phyloP scores from a whole-genome alignment of 1,284 basidiomycete species.

The Trametes versicolor region DNA sequence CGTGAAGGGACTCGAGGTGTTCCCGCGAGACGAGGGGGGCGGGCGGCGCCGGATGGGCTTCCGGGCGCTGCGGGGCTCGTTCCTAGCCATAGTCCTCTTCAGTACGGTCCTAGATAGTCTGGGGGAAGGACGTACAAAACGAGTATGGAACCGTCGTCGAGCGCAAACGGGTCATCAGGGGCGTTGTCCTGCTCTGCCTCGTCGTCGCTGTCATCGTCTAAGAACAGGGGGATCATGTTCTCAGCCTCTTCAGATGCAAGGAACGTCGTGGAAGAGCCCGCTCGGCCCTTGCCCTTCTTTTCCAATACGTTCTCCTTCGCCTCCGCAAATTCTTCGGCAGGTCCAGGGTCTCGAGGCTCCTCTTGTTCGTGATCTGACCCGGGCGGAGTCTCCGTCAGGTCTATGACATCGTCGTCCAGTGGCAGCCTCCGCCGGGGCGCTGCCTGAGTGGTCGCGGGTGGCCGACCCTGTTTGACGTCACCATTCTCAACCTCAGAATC shows the following conservation, averaged over 20 bases:
- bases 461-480: neutral
- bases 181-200: conserved; percentile 34
- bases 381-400: conserved; percentile 34
- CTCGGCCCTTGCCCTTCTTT: conserved; percentile 1
- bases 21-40: conserved; percentile 1
- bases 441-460: neutral
- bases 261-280: neutral
- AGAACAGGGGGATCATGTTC: conserved; percentile 26
- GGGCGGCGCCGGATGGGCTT: conserved; percentile 52
- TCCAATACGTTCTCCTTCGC: neutral
- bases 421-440: conserved; percentile 5
- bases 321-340: neutral
- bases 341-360: neutral
- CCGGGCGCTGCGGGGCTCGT: conserved; percentile 57
- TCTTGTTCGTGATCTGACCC: conserved; percentile 17
- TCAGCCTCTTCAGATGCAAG: conserved; percentile 13
- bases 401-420: conserved; percentile 32
- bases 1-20: neutral
- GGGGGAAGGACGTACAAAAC: conserved; percentile 51
- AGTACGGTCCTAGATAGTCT: neutral
- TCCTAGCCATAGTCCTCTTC: conserved; percentile 37
- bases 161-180: conserved; percentile 20
- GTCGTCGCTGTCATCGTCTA: conserved; percentile 36
- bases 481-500: neutral
- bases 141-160: conserved; percentile 54